Base-by-base conservation (phyloP, 1,284 basidiomycete species). In the Leucoagaricus sp. region DNA sequence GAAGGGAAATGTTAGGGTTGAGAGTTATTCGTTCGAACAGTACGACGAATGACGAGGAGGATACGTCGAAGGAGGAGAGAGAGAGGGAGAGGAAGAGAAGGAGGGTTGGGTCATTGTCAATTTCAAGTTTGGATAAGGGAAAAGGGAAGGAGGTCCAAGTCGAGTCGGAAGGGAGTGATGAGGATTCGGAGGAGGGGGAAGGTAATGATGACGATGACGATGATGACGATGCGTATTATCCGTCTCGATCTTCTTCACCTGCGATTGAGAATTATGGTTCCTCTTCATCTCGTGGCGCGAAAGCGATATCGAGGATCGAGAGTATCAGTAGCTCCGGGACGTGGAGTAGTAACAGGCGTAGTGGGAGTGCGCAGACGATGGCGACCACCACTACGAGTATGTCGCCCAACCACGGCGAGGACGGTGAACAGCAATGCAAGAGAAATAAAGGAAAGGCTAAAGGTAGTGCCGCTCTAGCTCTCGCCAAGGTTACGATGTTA, bases 381-480 rank as follows among this genome's bases (percentile, higher is more conserved):
- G 36, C 19, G 2, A 31, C 54, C 3, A 17, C 25, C 13, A 50
- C 17, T n/a, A 38, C 29, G 2, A 36, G 33, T 8, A 45, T 28
- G 36, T 55, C 44, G 5, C 15, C 42, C 15, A n/a, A 36, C 29
- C 1, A 40, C 17, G 6, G 15, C 21, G 17, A 41, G 12, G 45
- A 40, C 12, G 49, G 38, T 1, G 47, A 19, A 5, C 19, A 29
- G 21, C 9, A 17, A 7, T 19, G 41, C 5, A 60, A 42, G 42
- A 48, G 53, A 15, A 59, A 60, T 13, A 66, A 65, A 45, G 65
- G 67, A 1, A 71, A 68, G 49, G 66, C 67, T 1, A 70, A 65
- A 45, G 69, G 70, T 12, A 72, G 70, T 52, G 71, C 70, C 0
- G 71, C 71, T 1, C 64, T 68, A 10, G 71, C 71, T 7, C 60